These are phyloP conservation scores for Cymodocea nodosa DNA, from an alignment of 116 monocot genomes.

Conservation along the genomic window DNA sequence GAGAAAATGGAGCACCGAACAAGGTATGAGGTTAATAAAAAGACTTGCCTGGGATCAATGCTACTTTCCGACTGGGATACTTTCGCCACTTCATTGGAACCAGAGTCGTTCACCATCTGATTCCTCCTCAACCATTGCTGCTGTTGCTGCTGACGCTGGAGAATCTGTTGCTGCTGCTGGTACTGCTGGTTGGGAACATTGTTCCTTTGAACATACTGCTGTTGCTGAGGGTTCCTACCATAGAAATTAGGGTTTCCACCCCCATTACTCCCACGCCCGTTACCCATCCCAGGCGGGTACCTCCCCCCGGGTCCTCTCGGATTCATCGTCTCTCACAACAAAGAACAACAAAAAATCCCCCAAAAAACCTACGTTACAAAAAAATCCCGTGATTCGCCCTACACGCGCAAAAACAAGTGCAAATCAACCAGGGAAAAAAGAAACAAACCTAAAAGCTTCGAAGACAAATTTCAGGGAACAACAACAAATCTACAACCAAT, in stretches of 20 bases:
- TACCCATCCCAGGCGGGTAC: slow-evolving; percentile 50
- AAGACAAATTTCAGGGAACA: too few relatives aligned
- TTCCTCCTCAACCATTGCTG: slow-evolving; percentile 74
- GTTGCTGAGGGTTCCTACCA: slow-evolving; percentile 25
- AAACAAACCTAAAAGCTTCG: neutral
- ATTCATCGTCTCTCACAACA: slow-evolving; percentile 17
- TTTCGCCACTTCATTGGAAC: slow-evolving; percentile 17
- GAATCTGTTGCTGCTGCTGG: slow-evolving; percentile 21
- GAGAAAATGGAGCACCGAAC: neutral
- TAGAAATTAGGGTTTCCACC: slow-evolving; percentile 30
- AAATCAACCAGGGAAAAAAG: neutral
- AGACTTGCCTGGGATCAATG: slow-evolving; percentile 42
- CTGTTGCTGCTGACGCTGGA: slow-evolving; percentile 45
- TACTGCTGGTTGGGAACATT: slow-evolving; percentile 16
- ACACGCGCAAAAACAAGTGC: neutral
- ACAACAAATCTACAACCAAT: too few relatives aligned
- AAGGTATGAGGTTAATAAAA: neutral
- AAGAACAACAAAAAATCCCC: neutral
- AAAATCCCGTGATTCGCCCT: neutral
- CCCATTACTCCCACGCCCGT: slow-evolving; percentile 26
- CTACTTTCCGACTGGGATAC: slow-evolving; percentile 13
- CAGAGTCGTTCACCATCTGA: slow-evolving; percentile 34
- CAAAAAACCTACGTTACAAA: neutral
- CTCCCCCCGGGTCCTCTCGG: slow-evolving; percentile 15
- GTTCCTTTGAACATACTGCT: slow-evolving; percentile 27